Percentiles rank a stretch among this genome's conserved stretches.
Evolutionary conservation across 257 asterid species (phyloP).

Genomic region (Solanum chmielewskii): DNA sequence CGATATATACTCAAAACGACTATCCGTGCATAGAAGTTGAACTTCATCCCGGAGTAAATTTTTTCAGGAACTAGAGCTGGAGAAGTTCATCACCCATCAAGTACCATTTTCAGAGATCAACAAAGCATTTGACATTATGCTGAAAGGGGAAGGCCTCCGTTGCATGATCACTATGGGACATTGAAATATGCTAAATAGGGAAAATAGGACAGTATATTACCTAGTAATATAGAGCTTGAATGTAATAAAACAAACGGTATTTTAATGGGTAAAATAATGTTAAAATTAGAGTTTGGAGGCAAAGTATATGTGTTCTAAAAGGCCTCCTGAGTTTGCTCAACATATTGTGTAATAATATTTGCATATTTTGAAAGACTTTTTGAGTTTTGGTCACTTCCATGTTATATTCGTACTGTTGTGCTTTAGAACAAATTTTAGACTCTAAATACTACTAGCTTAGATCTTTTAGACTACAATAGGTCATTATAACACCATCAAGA

Average conservation of each 20-base stretch:
- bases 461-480: neutral
- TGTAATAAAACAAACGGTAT: neutral
- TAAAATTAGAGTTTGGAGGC: neutral
- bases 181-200: neutral
- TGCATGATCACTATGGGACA: slow-evolving; percentile 22
- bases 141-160: slow-evolving; percentile 27
- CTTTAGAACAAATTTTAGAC: neutral
- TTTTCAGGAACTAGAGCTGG: slow-evolving; percentile 29
- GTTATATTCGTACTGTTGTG: neutral
- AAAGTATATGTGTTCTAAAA: neutral
- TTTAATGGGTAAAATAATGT: neutral
- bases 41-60: neutral
- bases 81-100: slow-evolving; percentile 30
- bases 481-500: neutral
- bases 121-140: slow-evolving; percentile 32
- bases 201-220: neutral
- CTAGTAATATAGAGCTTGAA: neutral
- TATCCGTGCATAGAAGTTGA: neutral
- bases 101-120: slow-evolving; percentile 26
- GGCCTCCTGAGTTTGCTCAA: neutral
- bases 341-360: neutral
- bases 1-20: neutral
- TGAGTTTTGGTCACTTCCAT: neutral
- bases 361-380: neutral
- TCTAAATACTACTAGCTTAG: neutral